These are phyloP conservation scores for Buxus sempervirens DNA, from an alignment of 164 flowering plant species.

Conservation along the genomic window DNA sequence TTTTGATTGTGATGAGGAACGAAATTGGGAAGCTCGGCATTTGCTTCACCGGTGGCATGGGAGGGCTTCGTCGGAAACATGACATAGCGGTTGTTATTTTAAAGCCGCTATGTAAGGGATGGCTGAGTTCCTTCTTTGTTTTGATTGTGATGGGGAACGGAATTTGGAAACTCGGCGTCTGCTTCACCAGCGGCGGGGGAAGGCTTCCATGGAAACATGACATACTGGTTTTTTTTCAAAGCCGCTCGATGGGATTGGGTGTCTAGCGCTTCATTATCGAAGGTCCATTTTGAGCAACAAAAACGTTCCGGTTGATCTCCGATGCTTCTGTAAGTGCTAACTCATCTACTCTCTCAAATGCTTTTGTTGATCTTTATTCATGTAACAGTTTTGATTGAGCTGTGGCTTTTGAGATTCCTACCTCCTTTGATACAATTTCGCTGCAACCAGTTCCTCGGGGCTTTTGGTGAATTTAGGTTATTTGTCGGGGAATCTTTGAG, in stretches of 20 bases:
- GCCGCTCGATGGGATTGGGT: constrained; percentile 59
- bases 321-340: constrained; percentile 93
- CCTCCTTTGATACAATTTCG: constrained; percentile 69
- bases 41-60: constrained; percentile 38
- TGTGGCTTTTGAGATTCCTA: constrained; percentile 76
- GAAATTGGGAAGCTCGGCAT: constrained; percentile 34
- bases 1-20: constrained; percentile 39
- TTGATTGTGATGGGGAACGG: constrained; percentile 47
- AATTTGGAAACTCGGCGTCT: constrained; percentile 31
- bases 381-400: constrained; percentile 41
- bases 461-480: constrained; percentile 30
- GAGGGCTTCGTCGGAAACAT: constrained; percentile 14
- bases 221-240: constrained; percentile 24
- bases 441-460: constrained; percentile 72
- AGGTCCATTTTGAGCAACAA: constrained; percentile 43
- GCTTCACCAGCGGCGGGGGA: constrained; percentile 35
- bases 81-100: constrained; percentile 17
- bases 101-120: too few relatives aligned
- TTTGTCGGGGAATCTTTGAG: constrained; percentile 11
- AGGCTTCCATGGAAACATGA: constrained; percentile 19
- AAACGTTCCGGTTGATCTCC: constrained; percentile 70
- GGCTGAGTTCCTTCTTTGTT: neutral
- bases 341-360: constrained; percentile 60
- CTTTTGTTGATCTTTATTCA: constrained; percentile 33
- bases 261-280: constrained; percentile 18